Evolutionary conservation across 371 early-diverging fungal genomes (phyloP), one percentile per base, ranked within the genome.

Genomic region (Rhizopus delemar): DNA sequence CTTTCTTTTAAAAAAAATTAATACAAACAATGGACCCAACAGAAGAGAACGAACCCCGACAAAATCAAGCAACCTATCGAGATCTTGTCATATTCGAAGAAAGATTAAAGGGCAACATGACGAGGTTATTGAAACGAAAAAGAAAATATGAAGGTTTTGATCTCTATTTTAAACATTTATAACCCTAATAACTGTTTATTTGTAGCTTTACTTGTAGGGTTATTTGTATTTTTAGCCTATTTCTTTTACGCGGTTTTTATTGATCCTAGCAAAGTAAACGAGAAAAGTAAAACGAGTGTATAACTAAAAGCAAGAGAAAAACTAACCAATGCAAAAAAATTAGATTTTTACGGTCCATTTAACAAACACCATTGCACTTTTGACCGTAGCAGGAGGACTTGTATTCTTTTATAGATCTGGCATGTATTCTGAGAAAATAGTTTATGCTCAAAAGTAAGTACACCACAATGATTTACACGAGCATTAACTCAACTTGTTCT

Each of bases 1-100:
- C 34, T 22, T 29, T 53, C 9, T 55, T 31, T 32, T 5, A 35
- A 5, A 11, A 6, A 33, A 33, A 11, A 4, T 48, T 50, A 11
- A 57, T 57, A 49, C 34, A 41, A 36, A 36, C 36, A 15, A 43
- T 43, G 43, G 43, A 43, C n/a, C 5, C 43, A 13, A 15, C 15
- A 48, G 48, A 53, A 29, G 56, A 32, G 13, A 36, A 15, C 12
- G 6, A 32, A 46, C 7, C 39, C 46, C 60, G 55, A 41, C 60
- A 48, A 38, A 71, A 74, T 53, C 70, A 80, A 41, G 78, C 75
- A 41, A 80, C 81, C 6, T 85, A 82, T 57, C 69, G 84, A 73
- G 89, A 89, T 71, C 72, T 89, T 1, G 77, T 85, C 57, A 85
- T 85, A 41, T 89, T 89, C 63, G 89, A 89, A 60, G 87, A 85